Evolutionary conservation across 2,329 filamentous ascomycete species (phyloP).

Genomic region (Exophiala sp.): DNA sequence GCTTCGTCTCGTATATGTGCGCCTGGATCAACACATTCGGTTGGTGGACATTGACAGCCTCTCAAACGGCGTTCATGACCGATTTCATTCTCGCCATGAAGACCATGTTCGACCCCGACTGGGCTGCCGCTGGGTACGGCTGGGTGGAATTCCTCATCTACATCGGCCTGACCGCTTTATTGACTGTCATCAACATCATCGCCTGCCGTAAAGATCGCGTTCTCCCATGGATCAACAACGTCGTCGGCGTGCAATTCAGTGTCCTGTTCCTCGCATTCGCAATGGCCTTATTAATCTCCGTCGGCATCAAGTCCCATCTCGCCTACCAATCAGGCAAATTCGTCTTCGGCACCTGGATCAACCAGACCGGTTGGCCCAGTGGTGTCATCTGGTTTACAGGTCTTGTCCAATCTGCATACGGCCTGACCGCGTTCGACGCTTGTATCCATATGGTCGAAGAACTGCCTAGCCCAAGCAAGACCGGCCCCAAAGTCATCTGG

Average conservation of each 20-base stretch:
- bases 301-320: constrained; percentile 45
- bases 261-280: constrained; percentile 52
- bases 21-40: constrained; percentile 61
- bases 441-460: constrained; percentile 60
- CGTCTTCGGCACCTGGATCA: constrained; percentile 53
- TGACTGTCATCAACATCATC: constrained; percentile 52
- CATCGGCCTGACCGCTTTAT: constrained; percentile 46
- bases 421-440: constrained; percentile 56
- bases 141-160: constrained; percentile 58
- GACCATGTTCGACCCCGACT: constrained; percentile 50
- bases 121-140: constrained; percentile 44
- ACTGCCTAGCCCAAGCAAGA: constrained; percentile 51
- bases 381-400: constrained; percentile 59
- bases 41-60: constrained; percentile 57
- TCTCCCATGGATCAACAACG: constrained; percentile 55
- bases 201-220: constrained; percentile 50
- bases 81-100: constrained; percentile 58
- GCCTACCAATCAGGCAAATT: constrained; percentile 48
- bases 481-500: constrained; percentile 52
- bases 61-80: constrained; percentile 57
- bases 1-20: constrained; percentile 55
- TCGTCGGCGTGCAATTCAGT: constrained; percentile 53
- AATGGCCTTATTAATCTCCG: constrained; percentile 51
- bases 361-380: constrained; percentile 52
- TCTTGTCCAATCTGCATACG: constrained; percentile 56